Conservation (phyloP, 1,139 yeast species). For the Sugiyamaella pinicola region DNA sequence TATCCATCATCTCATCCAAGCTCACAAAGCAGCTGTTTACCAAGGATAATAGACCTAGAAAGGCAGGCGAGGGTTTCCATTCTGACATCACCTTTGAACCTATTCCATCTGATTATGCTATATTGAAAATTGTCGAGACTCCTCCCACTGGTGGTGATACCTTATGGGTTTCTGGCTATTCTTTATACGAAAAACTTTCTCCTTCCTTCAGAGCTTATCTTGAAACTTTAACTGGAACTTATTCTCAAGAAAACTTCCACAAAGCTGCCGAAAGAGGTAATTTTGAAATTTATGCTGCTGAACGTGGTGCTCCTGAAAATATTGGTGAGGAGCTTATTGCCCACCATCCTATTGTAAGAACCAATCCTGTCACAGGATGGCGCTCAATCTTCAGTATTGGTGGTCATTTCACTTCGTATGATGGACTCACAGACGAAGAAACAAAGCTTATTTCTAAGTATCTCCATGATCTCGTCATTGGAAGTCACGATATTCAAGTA, state of each 20-base stretch:
- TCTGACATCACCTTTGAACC: constrained; percentile 52
- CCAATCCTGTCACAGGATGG: constrained; percentile 61
- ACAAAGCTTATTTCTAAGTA: constrained; percentile 46
- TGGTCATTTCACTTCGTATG: constrained; percentile 45
- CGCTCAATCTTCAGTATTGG: constrained; percentile 50
- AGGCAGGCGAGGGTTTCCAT: constrained; percentile 44
- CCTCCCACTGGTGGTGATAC: constrained; percentile 53
- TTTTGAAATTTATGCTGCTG: constrained; percentile 43
- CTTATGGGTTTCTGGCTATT: constrained; percentile 50
- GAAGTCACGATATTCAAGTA: constrained; percentile 51
- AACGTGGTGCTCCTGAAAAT: constrained; percentile 42
- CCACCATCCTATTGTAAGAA: constrained; percentile 52
- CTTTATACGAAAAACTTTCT: constrained; percentile 51
- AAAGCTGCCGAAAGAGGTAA: constrained; percentile 36
- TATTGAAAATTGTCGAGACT: constrained; percentile 47
- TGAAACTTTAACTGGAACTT: constrained; percentile 43
- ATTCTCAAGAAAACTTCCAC: constrained; percentile 36
- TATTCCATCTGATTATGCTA: constrained; percentile 50
- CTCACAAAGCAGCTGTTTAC: constrained; percentile 32
- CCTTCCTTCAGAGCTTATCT: constrained; percentile 48
- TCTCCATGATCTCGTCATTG: constrained; percentile 47
- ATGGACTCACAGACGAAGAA: constrained; percentile 49
- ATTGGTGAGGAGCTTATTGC: constrained; percentile 37
- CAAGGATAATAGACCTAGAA: too few relatives aligned
- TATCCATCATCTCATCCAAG: constrained; percentile 33